Conservation (phyloP, 1,284 basidiomycete species). For the Sphagnurus paluster region DNA sequence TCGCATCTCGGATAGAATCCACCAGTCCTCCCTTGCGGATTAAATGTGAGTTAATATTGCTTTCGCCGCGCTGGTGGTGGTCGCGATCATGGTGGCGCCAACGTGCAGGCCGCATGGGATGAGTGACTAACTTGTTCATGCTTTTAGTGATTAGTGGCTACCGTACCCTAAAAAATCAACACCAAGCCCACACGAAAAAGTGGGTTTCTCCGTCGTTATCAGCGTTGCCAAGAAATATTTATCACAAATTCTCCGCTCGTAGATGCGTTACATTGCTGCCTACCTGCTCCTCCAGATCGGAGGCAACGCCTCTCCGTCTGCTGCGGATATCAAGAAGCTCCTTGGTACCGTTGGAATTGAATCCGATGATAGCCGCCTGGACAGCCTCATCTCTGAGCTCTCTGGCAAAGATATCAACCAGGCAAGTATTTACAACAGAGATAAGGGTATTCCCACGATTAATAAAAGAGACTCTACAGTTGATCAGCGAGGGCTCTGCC, state of each 20-base stretch:
- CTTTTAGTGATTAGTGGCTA: slow-evolving; percentile 87
- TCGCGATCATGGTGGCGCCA: background rate
- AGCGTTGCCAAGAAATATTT: background rate
- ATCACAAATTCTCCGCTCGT: background rate
- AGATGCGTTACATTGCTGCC: slow-evolving; percentile 98
- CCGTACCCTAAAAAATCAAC: slow-evolving; percentile 42
- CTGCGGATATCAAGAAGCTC: slow-evolving; percentile 89
- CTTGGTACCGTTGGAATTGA: slow-evolving; percentile 89
- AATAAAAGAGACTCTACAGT: slow-evolving; percentile 35
- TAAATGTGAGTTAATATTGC: slow-evolving; percentile 59
- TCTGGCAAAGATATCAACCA: slow-evolving; percentile 88
- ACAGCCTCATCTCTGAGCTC: slow-evolving; percentile 90
- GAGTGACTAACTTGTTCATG: slow-evolving; percentile 5
- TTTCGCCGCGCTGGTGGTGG: background rate
- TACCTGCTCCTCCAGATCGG: slow-evolving; percentile 97
- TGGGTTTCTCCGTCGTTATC: slow-evolving; percentile 24
- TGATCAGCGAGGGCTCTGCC: slow-evolving; percentile 90
- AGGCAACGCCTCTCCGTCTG: slow-evolving; percentile 88
- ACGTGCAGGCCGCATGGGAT: background rate
- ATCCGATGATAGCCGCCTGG: slow-evolving; percentile 82
- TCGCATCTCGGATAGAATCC: slow-evolving; percentile 75
- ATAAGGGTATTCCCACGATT: background rate
- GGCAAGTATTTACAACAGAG: slow-evolving; percentile 42
- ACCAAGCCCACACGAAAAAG: slow-evolving; percentile 36
- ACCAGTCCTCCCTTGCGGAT: slow-evolving; percentile 87